Evolutionary conservation across 2,329 filamentous ascomycete genomes (phyloP), one percentile per base, ranked within the genome.

Genomic region (Aspergillus neoniger): DNA sequence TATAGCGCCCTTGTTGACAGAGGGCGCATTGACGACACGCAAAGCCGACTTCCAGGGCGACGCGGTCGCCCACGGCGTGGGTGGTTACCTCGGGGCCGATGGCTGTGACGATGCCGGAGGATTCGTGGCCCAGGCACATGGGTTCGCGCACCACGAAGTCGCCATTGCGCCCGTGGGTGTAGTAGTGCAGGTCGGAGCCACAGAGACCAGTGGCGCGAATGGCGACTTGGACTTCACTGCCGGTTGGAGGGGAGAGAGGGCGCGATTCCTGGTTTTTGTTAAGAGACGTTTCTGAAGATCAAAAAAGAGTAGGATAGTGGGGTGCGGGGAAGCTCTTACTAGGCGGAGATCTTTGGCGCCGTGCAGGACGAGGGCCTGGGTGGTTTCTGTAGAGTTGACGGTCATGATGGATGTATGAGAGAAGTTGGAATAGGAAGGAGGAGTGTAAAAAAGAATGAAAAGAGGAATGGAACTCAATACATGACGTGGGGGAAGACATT

Each of bases 1-100:
- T 88, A 71, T 88, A 88, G 54, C 85, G 75, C 55, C 83, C 84
- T 58, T 82, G 78, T 47, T 77, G 75, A 70, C 86, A 88, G 55
- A 83, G 76, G 21, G 79, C 74, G 69, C 86, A 88, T 43, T 74
- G 70, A 41, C 90, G 87, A 80, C 94, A 98, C 0, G 92, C 91
- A 55, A 91, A 85, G 54, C 94, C 94, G 14, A 96, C 94, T 82
- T 98, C 94, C 44, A 98, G 82, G n/a, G 94, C 92, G 19, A 97
- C 89, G 69, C 91, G 88, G 79, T 97, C 93, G 60, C 93, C 93
- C 10, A 83, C 73, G 67, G 85, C 80, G 64, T 96, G 85, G 32
- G 77, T 78, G 41, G 65, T 86, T 5, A 92, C 89, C 12, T 80
- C 80, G 1, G 83, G 74, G 19, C 92, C 92, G 43, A 91, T 81